A percentile compares a stretch with the other conserved stretches of the same genome.
Conservation (phyloP, 1,284 basidiomycete species). For the Bjerkandera adusta region DNA sequence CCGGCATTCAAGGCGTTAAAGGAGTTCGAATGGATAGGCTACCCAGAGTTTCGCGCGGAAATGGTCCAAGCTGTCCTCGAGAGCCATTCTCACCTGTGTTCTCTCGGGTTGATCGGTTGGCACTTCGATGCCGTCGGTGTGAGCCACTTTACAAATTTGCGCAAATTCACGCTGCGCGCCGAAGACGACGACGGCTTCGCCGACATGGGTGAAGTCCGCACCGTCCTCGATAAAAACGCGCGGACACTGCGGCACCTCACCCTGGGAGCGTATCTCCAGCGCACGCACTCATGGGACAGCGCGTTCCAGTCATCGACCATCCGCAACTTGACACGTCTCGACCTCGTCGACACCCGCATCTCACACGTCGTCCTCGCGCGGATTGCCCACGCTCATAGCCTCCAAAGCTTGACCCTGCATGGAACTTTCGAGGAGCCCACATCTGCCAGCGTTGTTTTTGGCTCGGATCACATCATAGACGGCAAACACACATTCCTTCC, state of each 20-base stretch:
- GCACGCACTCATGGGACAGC: conserved; percentile 62
- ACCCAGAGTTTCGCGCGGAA: conserved; percentile 60
- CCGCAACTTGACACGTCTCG: conserved; percentile 60
- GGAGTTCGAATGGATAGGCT: conserved; percentile 73
- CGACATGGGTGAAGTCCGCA: conserved; percentile 65
- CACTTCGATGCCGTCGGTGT: conserved; percentile 70
- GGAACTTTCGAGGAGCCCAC: conserved; percentile 59
- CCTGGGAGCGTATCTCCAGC: conserved; percentile 61
- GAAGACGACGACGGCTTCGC: conserved; percentile 69
- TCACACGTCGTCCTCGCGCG: conserved; percentile 59
- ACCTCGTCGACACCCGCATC: conserved; percentile 64
- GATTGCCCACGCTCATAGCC: conserved; percentile 56
- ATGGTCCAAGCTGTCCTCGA: conserved; percentile 55
- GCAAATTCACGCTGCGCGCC: conserved; percentile 61
- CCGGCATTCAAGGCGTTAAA: conserved; percentile 56
- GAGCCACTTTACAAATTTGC: conserved; percentile 45
- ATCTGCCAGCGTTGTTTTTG: conserved; percentile 59
- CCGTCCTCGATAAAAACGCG: conserved; percentile 58
- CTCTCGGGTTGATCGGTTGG: conserved; percentile 64
- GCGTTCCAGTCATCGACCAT: conserved; percentile 61
- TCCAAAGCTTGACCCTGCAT: conserved; percentile 60
- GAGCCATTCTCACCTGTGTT: conserved; percentile 49
- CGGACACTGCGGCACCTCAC: conserved; percentile 57
- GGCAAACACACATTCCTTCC: conserved; percentile 59
- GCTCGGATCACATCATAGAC: conserved; percentile 56